phyloP scores from a whole-genome alignment of 2,329 filamentous ascomycete genomes.

The Xylariomycetidae sp. region DNA sequence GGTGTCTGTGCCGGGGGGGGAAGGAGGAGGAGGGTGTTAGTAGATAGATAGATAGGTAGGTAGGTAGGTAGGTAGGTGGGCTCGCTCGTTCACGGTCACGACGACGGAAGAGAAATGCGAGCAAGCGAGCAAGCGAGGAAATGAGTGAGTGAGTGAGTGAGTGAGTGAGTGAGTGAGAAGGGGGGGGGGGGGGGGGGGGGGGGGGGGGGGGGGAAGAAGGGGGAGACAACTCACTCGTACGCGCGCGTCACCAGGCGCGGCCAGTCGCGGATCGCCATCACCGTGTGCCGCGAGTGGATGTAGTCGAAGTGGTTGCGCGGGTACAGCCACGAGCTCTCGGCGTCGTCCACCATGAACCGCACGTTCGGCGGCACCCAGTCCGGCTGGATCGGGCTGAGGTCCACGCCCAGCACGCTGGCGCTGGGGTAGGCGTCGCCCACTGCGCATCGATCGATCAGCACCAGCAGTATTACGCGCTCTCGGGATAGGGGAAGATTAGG shows the following conservation, averaged over 20 bases:
- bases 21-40: too few species aligned
- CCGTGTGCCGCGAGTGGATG: slow-evolving; percentile 52
- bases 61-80: too few species aligned
- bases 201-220: too few species aligned
- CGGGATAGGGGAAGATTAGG: too few species aligned
- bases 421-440: slow-evolving; percentile 33
- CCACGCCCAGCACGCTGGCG: slow-evolving; percentile 33
- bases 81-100: too few species aligned
- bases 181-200: too few species aligned
- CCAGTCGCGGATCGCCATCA: slow-evolving; percentile 53
- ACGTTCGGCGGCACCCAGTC: slow-evolving; percentile 35
- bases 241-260: slow-evolving; percentile 39
- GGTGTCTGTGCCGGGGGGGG: slow-evolving; percentile 30
- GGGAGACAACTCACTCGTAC: slow-evolving; percentile 38
- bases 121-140: too few species aligned
- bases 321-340: slow-evolving; percentile 51
- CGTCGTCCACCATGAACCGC: slow-evolving; percentile 45
- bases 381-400: slow-evolving; percentile 34
- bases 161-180: too few species aligned
- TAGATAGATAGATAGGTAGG: neutral
- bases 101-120: too few species aligned
- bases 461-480: too few species aligned
- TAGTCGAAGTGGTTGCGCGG: slow-evolving; percentile 52
- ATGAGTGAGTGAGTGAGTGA: too few species aligned
- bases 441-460: too few species aligned